Evolutionary conservation across 805 yeast genomes (phyloP).

Genomic region (Starmera pachycereana): DNA sequence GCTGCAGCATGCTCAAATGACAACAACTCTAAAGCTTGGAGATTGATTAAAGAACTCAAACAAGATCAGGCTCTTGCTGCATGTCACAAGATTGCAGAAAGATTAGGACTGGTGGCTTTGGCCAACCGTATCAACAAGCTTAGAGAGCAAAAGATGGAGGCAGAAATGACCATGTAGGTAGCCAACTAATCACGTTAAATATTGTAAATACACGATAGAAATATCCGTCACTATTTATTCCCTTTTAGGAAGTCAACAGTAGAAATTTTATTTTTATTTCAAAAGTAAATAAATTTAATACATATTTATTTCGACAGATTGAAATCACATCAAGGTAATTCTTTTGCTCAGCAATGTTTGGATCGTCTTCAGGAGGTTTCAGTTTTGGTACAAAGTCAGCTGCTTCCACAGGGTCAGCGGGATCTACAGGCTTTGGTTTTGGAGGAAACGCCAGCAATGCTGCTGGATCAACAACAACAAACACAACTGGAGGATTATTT

Average conservation of each 20-base stretch:
- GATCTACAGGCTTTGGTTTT: slow-evolving; percentile 10
- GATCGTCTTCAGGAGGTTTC: slow-evolving; percentile 2
- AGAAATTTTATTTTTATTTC: neutral
- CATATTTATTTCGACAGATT: neutral
- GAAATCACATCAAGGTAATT: neutral
- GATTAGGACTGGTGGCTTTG: slow-evolving; percentile 44
- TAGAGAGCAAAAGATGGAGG: slow-evolving; percentile 37
- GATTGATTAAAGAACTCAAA: slow-evolving; percentile 57
- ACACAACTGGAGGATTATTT: slow-evolving; percentile 14
- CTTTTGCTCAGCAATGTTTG: neutral
- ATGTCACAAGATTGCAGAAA: slow-evolving; percentile 74
- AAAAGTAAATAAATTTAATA: neutral
- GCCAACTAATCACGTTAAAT: too few species aligned
- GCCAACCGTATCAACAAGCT: slow-evolving; percentile 44
- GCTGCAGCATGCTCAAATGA: slow-evolving; percentile 64
- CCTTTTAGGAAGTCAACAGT: slow-evolving; percentile 4
- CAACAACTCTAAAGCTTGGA: slow-evolving; percentile 54
- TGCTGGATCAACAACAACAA: neutral
- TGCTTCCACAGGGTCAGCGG: slow-evolving; percentile 9
- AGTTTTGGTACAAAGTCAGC: slow-evolving; percentile 15
- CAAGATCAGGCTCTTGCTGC: slow-evolving; percentile 77
- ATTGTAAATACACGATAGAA: too few species aligned
- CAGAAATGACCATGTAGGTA: slow-evolving; percentile 2
- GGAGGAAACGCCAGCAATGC: slow-evolving; percentile 7
- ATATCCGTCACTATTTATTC: neutral